These are phyloP conservation scores for Sporobolus alterniflorus DNA, from an alignment of 202 grass and related monocot species.

Conservation along the genomic window DNA sequence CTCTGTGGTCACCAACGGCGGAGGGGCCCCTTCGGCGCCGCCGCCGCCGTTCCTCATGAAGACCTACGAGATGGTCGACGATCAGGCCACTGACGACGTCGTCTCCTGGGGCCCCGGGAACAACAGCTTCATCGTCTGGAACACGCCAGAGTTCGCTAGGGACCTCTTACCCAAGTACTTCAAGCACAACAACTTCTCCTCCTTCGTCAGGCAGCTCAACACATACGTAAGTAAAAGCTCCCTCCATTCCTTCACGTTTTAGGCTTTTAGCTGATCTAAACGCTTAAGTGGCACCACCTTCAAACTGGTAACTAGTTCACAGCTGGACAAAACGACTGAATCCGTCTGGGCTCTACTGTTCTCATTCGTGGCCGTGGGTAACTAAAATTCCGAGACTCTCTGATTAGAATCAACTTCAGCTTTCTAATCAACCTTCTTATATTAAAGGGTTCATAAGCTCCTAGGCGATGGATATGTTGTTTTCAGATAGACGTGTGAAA, in stretches of 20 bases:
- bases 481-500: background rate
- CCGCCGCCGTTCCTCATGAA: constrained; percentile 88
- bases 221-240: constrained; percentile 88
- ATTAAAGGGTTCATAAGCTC: background rate
- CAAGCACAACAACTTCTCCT: constrained; percentile 98
- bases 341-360: background rate
- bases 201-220: constrained; percentile 95
- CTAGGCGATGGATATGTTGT: background rate
- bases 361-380: background rate
- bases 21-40: background rate
- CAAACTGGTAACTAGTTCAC: background rate
- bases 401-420: background rate
- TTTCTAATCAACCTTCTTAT: background rate
- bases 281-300: background rate
- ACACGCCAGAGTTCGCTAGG: constrained; percentile 84
- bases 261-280: background rate
- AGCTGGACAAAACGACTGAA: background rate
- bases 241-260: no score
- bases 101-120: constrained; percentile 82
- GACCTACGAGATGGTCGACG: constrained; percentile 97
- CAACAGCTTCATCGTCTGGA: constrained; percentile 97
- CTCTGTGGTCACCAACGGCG: background rate
- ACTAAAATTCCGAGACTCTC: background rate
- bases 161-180: constrained; percentile 98
- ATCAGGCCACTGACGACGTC: constrained; percentile 71